Base-by-base conservation (phyloP, 345 rosid genomes). In the Bruguiera parviflora region DNA sequence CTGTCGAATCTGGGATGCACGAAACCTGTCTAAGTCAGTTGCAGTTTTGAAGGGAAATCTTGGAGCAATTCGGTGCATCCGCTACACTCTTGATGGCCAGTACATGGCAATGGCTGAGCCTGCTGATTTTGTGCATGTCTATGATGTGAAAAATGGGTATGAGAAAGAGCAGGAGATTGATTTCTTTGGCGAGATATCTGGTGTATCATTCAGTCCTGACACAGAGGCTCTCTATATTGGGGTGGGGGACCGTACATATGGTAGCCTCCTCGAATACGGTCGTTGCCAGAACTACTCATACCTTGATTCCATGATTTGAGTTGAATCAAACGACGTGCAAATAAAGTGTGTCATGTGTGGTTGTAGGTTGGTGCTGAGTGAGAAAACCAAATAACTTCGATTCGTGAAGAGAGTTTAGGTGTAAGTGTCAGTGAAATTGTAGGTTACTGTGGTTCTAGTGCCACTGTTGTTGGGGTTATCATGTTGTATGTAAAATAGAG, bases 101-200 rank as follows among this genome's bases (percentile, higher is more conserved):
- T 85, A 70, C 81, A 78, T 87, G 84, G 85, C 69, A 22, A 82
- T 68, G 71, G 92, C 85, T 0, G 92, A 87, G 67, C 92, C 89
- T 4, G 92, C 92, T 3, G 89, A 87, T 65, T 87, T 85, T 21
- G 86, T 87, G 72, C 92, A 87, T 27, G 85, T 87, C 27, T 87
- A 83, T 59, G 71, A 79, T 37, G 79, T 86, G 4, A 72, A 71
- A 53, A 74, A 66, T 0, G 82, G 70, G 55, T 87, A 69, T 64
- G 53, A 61, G 61, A 74, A 63, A 72, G 65, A 75, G 64, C 92
- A 83, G 74, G 92, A 87, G 80, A 85, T 87, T 0, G 89, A 87
- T 73, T 87, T 85, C 76, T 87, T 87, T 19, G 89, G 92, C 20
- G 92, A 87, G 86, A 82, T 85, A 15, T 83, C 92, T 0, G 89